Evolutionary conservation across 2,329 filamentous ascomycete species (phyloP), one percentile per base, ranked within the genome.

Genomic region (Zasmidium citrigriseum): DNA sequence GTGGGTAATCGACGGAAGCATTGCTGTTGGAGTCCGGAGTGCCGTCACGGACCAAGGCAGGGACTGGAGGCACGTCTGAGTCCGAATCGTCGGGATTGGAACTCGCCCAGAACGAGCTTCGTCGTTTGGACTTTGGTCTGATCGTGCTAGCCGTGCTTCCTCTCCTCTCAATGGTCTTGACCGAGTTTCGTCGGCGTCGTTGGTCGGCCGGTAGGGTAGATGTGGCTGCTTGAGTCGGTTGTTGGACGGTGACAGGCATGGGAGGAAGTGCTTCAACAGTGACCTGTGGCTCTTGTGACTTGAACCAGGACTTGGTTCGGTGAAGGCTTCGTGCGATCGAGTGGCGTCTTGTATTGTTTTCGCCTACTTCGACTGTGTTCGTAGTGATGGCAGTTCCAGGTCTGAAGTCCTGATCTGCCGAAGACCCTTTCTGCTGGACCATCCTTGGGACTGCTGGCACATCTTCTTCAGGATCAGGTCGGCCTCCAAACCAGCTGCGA

Each of bases 401-500:
- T 50, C 45, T 11, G 56, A 41, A 21, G 29, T 54, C 23, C n/a
- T n/a, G n/a, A 16, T 41, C 34, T 4, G 14, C 34, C 14, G 34
- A 16, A n/a, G 34, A 16, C 14, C 4, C 18, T 4, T 7, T 47
- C 46, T 55, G 45, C 34, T 49, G 25, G 48, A 34, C 59, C 25
- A 66, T 34, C 38, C 57, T 57, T 23, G 67, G 67, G 44, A 67
- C 57, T 11, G 60, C 54, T 14, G 65, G 65, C 14, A 65, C 54
- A 53, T 64, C 61, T 23, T 66, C 57, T 14, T 63, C 59, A 10
- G 45, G 58, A 41, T 60, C 63, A 4, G 61, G 60, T 14, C 49
- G 56, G 12, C 61, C 66, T 16, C 66, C 67, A 46, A 69, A 68
- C 65, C 65, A 67, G 57, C 67, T 69, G 50, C 62, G 63, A 10